Evolutionary conservation across 495 filamentous ascomycete species (phyloP).

Genomic region (Tuber indicum): DNA sequence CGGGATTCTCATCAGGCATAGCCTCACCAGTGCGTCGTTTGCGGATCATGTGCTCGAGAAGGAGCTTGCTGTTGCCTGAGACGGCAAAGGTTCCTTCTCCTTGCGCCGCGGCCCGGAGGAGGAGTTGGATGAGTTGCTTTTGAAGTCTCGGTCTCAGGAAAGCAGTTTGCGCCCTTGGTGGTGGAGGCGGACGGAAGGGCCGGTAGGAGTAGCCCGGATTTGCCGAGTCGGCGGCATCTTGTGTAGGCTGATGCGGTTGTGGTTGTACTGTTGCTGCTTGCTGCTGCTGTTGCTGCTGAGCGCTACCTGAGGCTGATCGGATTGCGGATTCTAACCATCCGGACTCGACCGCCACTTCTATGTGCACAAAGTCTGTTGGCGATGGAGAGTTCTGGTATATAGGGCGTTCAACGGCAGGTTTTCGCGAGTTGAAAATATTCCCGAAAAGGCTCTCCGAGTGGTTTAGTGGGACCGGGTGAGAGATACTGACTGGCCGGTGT

Average conservation of each 20-base stretch:
- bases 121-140: slow-evolving; percentile 39
- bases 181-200: slow-evolving; percentile 72
- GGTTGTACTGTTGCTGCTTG: slow-evolving; percentile 47
- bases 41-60: slow-evolving; percentile 23
- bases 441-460: slow-evolving; percentile 68
- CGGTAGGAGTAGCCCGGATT: slow-evolving; percentile 47
- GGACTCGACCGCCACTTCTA: slow-evolving; percentile 16
- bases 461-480: slow-evolving; percentile 64
- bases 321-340: slow-evolving; percentile 58
- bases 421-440: slow-evolving; percentile 63
- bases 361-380: slow-evolving; percentile 44
- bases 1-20: slow-evolving; percentile 13
- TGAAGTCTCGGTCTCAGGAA: slow-evolving; percentile 37
- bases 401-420: slow-evolving; percentile 47
- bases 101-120: slow-evolving; percentile 39
- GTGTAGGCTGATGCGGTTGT: slow-evolving; percentile 30
- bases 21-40: slow-evolving; percentile 16
- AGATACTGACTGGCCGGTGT: slow-evolving; percentile 87
- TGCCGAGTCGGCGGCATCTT: slow-evolving; percentile 17
- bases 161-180: slow-evolving; percentile 57
- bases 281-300: slow-evolving; percentile 38
- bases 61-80: slow-evolving; percentile 54
- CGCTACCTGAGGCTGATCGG: slow-evolving; percentile 40
- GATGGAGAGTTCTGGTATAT: slow-evolving; percentile 69
- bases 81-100: slow-evolving; percentile 58